Evolutionary conservation across 1,284 basidiomycete genomes (phyloP), one percentile per base, ranked within the genome.

Genomic region (Austroboletus niveus): DNA sequence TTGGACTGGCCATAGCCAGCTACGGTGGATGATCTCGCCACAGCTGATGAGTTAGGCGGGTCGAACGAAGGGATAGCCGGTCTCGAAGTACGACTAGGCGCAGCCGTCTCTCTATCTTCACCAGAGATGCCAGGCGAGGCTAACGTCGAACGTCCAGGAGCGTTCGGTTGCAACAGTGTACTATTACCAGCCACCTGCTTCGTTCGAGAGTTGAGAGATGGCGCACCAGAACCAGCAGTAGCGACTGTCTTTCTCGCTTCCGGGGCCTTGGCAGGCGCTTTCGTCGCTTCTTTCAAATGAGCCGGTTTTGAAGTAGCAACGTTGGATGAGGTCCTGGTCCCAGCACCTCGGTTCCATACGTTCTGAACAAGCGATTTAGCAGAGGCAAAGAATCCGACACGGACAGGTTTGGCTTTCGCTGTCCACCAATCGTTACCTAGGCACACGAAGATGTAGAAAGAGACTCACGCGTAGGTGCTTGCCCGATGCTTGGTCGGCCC

Each of bases 351-450:
- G 57, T 75, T 75, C 80, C 79, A 83, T 8, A 85, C 78, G 53
- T 72, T 78, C 59, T 75, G 68, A 8, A 84, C 80, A 9, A 84
- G 66, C 0, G 75, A 75, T 60, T 82, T 84, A 8, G 81, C 81
- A 20, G 78, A 75, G 22, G 79, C 75, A 11, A 84, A 63, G 65
- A 84, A 82, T 8, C 79, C 82, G 49, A 82, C 77, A 38, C 75
- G 73, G 7, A 76, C 68, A 2, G 77, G 63, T 57, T 75, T 74
- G 10, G 71, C 63, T 69, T 73, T 75, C 11, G 69, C 72, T 74
- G 42, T 45, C 41, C 44, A 43, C 58, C 51, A 14, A 44, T 47
- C 22, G 17, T 64, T 31, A 62, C 43, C 31, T 3, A 39, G 40
- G 35, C 4, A 22, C 47, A 29, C 11, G 29, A 41, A 14, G 45